Evolutionary conservation across 2,329 filamentous ascomycete genomes (phyloP).

Genomic region (Fusarium acutatum): DNA sequence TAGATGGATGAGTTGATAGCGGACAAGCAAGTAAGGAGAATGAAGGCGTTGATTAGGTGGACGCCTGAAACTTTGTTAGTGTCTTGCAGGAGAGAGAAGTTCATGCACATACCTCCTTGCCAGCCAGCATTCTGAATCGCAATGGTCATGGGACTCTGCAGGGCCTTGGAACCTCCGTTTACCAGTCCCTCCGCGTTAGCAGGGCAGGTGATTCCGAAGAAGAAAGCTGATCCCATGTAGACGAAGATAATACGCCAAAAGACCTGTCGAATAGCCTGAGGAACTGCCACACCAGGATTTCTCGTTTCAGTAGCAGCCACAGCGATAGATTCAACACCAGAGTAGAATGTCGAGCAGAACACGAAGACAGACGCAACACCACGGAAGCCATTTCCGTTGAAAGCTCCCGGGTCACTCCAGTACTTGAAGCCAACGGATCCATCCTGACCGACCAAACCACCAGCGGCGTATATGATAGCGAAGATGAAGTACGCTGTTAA

Average conservation of each 20-base stretch:
- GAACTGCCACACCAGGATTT: constrained; percentile 65
- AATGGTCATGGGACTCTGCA: constrained; percentile 78
- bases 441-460: constrained; percentile 67
- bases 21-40: constrained; percentile 75
- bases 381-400: constrained; percentile 71
- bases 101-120: constrained; percentile 60
- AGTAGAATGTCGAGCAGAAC: constrained; percentile 75
- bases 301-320: constrained; percentile 70
- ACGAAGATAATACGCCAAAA: constrained; percentile 70
- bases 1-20: constrained; percentile 81
- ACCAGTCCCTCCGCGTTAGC: constrained; percentile 72
- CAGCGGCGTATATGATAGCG: constrained; percentile 74
- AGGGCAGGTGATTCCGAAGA: constrained; percentile 78
- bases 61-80: constrained; percentile 52
- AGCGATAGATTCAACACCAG: constrained; percentile 71
- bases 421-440: constrained; percentile 73
- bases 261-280: constrained; percentile 66
- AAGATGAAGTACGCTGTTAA: constrained; percentile 78
- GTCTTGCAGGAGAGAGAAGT: neutral
- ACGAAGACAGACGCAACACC: constrained; percentile 73
- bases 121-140: constrained; percentile 79
- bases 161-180: constrained; percentile 67
- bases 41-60: constrained; percentile 81
- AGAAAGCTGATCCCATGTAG: constrained; percentile 76
- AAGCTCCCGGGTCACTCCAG: constrained; percentile 76